Percentiles rank a stretch among this genome's conserved stretches.
phyloP scores from a whole-genome alignment of 2,329 filamentous ascomycete species.

The Chaetomiaceae sp. region DNA sequence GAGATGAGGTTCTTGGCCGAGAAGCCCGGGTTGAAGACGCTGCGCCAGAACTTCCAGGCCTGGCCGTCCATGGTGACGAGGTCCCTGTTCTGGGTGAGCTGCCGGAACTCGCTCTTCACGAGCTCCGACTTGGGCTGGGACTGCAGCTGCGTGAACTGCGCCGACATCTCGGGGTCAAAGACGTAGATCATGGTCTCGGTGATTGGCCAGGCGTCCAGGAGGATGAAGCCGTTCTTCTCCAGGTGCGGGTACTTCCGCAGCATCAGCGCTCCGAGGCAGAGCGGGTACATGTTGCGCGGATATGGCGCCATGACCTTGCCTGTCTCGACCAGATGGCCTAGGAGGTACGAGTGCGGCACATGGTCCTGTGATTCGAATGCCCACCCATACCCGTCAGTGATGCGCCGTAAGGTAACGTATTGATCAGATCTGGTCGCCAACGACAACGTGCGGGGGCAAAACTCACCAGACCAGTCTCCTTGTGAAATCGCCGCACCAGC shows the following conservation, averaged over 20 bases:
- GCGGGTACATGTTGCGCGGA: slow-evolving; percentile 26
- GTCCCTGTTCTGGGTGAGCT: slow-evolving; percentile 29
- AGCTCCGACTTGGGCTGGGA: slow-evolving; percentile 31
- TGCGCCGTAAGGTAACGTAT: too few species aligned
- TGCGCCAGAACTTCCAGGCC: slow-evolving; percentile 33
- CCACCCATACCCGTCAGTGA: background rate
- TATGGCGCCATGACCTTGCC: slow-evolving; percentile 25
- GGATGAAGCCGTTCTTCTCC: slow-evolving; percentile 26
- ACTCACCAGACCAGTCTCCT: slow-evolving; percentile 27
- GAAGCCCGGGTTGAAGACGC: slow-evolving; percentile 36
- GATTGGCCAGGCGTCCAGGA: slow-evolving; percentile 37
- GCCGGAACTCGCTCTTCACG: slow-evolving; percentile 25
- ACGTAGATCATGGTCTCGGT: slow-evolving; percentile 31
- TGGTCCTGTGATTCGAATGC: slow-evolving; percentile 24
- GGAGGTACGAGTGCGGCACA: slow-evolving; percentile 31
- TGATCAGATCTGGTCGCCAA: too few species aligned
- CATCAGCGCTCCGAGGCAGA: slow-evolving; percentile 23
- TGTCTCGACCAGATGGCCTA: slow-evolving; percentile 28
- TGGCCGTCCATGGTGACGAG: slow-evolving; percentile 33
- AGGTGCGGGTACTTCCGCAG: slow-evolving; percentile 28
- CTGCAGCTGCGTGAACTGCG: slow-evolving; percentile 33
- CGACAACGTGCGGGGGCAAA: background rate
- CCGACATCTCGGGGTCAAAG: slow-evolving; percentile 32
- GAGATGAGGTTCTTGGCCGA: slow-evolving; percentile 31
- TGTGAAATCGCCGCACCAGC: slow-evolving; percentile 22